These are phyloP conservation scores for Fonsecaea nubica DNA, from an alignment of 2,329 filamentous ascomycete species.

Conservation along the genomic window DNA sequence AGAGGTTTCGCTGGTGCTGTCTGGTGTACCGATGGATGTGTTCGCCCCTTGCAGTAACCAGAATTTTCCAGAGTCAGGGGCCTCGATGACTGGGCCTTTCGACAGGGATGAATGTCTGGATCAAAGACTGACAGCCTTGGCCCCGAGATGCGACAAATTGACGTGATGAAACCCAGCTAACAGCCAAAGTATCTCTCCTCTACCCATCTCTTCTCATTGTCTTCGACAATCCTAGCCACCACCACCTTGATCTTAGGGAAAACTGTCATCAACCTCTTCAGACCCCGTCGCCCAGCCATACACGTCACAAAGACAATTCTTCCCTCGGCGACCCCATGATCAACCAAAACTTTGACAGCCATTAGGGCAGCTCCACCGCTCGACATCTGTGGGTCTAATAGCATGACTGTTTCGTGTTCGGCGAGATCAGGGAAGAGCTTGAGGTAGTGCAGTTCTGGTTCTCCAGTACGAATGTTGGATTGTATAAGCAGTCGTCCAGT, in stretches of 20 bases:
- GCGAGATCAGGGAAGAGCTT: conserved; percentile 77
- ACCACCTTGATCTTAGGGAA: conserved; percentile 89
- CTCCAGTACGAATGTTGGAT: conserved; percentile 80
- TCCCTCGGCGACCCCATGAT: conserved; percentile 85
- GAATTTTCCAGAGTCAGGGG: background rate
- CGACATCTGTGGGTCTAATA: conserved; percentile 94
- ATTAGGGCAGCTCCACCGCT: conserved; percentile 85
- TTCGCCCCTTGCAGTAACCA: background rate
- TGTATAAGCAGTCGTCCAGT: conserved; percentile 91
- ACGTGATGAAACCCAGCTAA: conserved; percentile 49
- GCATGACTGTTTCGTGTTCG: conserved; percentile 77
- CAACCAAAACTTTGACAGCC: conserved; percentile 93
- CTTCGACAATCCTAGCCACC: conserved; percentile 79
- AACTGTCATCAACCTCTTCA: conserved; percentile 84
- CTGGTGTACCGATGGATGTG: background rate
- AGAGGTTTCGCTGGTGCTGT: background rate
- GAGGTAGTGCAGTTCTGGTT: conserved; percentile 91
- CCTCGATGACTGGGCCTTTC: background rate
- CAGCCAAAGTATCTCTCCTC: conserved; percentile 91
- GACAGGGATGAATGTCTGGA: background rate
- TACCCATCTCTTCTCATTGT: conserved; percentile 86
- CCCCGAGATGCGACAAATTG: background rate
- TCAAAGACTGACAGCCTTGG: background rate
- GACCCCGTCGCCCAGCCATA: conserved; percentile 80
- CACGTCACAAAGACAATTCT: conserved; percentile 93